Percentiles rank a stretch among this genome's conserved stretches.
Evolutionary conservation across 2,329 filamentous ascomycete species (phyloP).

Genomic region (Aureobasidium sp.): DNA sequence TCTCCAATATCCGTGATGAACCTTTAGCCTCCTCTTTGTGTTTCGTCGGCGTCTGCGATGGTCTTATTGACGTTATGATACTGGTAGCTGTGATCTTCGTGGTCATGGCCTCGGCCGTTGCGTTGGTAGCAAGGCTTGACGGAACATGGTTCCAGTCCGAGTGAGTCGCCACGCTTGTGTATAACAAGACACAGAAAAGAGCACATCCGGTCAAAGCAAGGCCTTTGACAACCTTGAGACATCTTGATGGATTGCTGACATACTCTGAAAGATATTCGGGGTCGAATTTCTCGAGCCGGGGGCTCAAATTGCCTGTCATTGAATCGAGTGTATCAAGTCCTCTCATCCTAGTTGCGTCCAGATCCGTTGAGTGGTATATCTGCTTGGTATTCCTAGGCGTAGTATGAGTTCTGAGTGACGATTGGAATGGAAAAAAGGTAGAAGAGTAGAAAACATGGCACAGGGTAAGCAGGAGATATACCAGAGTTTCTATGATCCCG

Average conservation of each 20-base stretch:
- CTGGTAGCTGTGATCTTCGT: neutral
- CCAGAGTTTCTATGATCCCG: neutral
- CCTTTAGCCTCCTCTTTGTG: neutral
- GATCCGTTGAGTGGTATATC: neutral
- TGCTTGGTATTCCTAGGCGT: too few relatives aligned
- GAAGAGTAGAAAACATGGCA: neutral
- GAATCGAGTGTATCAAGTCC: conserved; percentile 11
- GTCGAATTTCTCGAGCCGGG: conserved; percentile 1
- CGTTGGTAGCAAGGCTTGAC: neutral
- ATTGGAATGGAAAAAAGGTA: neutral
- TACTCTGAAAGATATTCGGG: neutral
- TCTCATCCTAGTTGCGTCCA: neutral
- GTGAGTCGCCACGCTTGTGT: neutral
- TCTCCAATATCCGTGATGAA: neutral
- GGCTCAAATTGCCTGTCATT: conserved; percentile 11
- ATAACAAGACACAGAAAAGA: neutral
- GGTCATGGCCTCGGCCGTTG: neutral
- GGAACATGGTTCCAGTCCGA: conserved; percentile 10
- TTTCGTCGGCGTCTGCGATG: neutral
- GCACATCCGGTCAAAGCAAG: conserved; percentile 9
- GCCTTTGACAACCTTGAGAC: neutral
- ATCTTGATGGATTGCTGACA: conserved; percentile 9
- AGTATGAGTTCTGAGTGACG: neutral
- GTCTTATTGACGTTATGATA: neutral
- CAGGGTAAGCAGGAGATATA: neutral